phyloP scores from a whole-genome alignment of 1,284 basidiomycete species.

The Tremellales sp. region DNA sequence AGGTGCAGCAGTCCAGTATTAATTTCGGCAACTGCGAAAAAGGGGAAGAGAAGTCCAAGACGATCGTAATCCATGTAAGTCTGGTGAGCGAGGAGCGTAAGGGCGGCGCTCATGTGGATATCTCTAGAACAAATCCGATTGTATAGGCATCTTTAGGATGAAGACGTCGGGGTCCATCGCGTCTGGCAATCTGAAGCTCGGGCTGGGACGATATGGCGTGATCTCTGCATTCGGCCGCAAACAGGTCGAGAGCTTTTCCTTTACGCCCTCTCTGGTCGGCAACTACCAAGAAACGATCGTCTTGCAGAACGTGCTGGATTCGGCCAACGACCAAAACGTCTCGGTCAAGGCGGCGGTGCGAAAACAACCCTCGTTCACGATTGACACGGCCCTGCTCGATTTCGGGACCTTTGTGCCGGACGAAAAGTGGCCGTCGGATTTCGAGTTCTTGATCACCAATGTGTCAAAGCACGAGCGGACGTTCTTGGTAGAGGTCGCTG shows the following conservation, averaged over 20 bases:
- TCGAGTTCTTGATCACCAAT: slow-evolving; percentile 50
- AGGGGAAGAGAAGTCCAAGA: slow-evolving; percentile 51
- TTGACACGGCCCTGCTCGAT: slow-evolving; percentile 45
- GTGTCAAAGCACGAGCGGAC: slow-evolving; percentile 49
- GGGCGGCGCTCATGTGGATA: not conserved
- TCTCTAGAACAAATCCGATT: slow-evolving; percentile 48
- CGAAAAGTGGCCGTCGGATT: slow-evolving; percentile 18
- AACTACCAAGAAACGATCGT: slow-evolving; percentile 52
- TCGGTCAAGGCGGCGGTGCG: slow-evolving; percentile 52
- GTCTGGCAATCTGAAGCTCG: slow-evolving; percentile 53
- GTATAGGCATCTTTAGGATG: slow-evolving; percentile 52
- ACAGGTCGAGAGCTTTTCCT: slow-evolving; percentile 50
- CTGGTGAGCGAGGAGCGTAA: not conserved
- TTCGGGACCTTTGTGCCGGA: slow-evolving; percentile 36
- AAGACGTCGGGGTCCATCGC: slow-evolving; percentile 54
- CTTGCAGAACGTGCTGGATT: slow-evolving; percentile 53
- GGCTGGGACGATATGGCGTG: slow-evolving; percentile 52
- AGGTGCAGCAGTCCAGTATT: slow-evolving; percentile 54
- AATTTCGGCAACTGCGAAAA: slow-evolving; percentile 55
- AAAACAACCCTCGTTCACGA: slow-evolving; percentile 50
- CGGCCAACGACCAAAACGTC: slow-evolving; percentile 51
- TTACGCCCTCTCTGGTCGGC: slow-evolving; percentile 50
- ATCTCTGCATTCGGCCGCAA: slow-evolving; percentile 53
- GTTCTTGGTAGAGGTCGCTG: slow-evolving; percentile 46
- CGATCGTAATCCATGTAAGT: slow-evolving; percentile 50